These are phyloP conservation scores for Trichoderma sp. DNA, from an alignment of 2,329 filamentous ascomycete species.

Conservation along the genomic window DNA sequence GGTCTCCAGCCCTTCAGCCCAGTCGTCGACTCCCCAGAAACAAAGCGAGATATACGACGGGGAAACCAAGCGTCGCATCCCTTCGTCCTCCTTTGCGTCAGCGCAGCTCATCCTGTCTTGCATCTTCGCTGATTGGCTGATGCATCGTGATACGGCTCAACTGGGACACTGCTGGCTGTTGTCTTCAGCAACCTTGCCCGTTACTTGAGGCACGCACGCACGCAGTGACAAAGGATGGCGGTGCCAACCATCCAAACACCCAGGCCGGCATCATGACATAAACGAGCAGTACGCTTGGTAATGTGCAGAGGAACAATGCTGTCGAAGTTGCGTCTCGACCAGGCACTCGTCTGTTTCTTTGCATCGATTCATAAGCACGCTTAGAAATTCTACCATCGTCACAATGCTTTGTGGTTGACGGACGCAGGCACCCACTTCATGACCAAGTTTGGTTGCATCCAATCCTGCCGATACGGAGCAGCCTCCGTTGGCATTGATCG, in stretches of 20 bases:
- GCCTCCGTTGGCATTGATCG: neutral
- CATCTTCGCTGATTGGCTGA: conserved; percentile 1
- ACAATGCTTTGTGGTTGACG: neutral
- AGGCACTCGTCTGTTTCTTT: neutral
- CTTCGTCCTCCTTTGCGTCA: neutral
- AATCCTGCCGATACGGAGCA: conserved; percentile 5
- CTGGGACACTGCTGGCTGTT: neutral
- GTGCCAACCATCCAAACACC: too few relatives aligned
- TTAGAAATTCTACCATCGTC: neutral
- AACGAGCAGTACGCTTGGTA: neutral
- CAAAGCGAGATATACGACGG: conserved; percentile 25
- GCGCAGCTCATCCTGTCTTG: neutral
- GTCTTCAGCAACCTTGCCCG: neutral
- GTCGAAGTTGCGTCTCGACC: neutral
- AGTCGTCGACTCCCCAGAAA: neutral
- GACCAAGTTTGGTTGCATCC: neutral
- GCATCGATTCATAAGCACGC: neutral
- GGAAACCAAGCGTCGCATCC: conserved; percentile 7
- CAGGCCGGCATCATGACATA: too few relatives aligned
- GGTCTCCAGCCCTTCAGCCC: conserved; percentile 14
- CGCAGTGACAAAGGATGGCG: neutral
- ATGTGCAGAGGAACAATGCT: neutral
- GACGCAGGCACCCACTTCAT: neutral
- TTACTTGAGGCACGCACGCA: neutral
- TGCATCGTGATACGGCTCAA: neutral